phyloP scores from a whole-genome alignment of 805 yeast species.

The Debaryomyces tyrocola region DNA sequence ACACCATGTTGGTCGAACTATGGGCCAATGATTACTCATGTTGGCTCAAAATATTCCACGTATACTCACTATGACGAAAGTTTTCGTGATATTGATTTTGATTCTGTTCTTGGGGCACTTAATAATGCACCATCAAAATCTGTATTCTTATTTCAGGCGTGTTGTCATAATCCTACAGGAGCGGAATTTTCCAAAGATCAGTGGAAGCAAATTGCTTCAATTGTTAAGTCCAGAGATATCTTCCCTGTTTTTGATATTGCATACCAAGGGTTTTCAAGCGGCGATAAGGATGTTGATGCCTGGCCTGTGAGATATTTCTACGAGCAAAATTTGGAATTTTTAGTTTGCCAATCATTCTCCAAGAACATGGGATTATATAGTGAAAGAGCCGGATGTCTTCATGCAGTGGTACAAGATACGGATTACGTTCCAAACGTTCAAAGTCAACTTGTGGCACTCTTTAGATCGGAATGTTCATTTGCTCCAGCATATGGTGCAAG shows the following conservation, averaged over 20 bases:
- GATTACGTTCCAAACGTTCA: constrained; percentile 12
- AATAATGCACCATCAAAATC: constrained; percentile 30
- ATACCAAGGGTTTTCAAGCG: constrained; percentile 43
- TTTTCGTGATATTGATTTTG: constrained; percentile 30
- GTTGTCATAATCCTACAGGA: constrained; percentile 49
- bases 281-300: constrained; percentile 62
- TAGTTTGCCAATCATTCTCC: constrained; percentile 39
- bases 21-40: constrained; percentile 31
- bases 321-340: constrained; percentile 41
- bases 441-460: constrained; percentile 28
- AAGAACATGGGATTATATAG: constrained; percentile 44
- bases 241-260: constrained; percentile 40
- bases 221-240: constrained; percentile 23
- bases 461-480: constrained; percentile 44
- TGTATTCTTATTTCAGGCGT: constrained; percentile 39
- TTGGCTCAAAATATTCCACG: constrained; percentile 24
- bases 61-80: constrained; percentile 33
- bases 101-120: constrained; percentile 23
- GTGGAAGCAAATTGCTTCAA: constrained; percentile 31
- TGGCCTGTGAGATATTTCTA: constrained; percentile 38
- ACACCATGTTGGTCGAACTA: constrained; percentile 43
- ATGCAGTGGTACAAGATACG: constrained; percentile 25
- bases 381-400: constrained; percentile 40
- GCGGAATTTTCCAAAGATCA: constrained; percentile 37
- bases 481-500: constrained; percentile 50